Percentiles rank a stretch among this genome's conserved stretches.
These are phyloP conservation scores for Cladosporium sp. DNA, from an alignment of 2,329 filamentous ascomycete genomes.

Conservation along the genomic window DNA sequence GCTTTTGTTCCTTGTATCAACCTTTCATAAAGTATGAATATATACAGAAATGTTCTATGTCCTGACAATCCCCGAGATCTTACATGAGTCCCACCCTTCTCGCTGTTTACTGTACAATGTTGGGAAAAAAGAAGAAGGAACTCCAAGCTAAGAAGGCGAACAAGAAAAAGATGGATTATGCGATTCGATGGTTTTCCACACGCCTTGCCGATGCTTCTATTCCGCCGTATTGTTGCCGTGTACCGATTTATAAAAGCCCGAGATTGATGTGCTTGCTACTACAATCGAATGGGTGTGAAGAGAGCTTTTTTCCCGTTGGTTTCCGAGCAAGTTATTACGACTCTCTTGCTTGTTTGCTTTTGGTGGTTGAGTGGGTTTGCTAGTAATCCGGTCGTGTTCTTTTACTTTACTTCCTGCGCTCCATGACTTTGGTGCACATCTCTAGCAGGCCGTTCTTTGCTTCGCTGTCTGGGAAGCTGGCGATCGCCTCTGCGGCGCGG, in stretches of 20 bases:
- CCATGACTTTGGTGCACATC: constrained; percentile 91
- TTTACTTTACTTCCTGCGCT: constrained; percentile 69
- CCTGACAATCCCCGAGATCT: not conserved
- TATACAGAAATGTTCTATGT: not conserved
- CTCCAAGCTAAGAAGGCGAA: not conserved
- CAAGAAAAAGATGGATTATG: not conserved
- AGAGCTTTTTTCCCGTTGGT: not conserved
- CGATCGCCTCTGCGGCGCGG: constrained; percentile 82
- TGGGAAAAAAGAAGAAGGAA: not conserved
- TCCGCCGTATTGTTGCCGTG: not conserved
- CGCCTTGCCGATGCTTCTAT: not conserved
- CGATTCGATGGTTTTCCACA: not conserved
- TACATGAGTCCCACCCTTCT: not conserved
- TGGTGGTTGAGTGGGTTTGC: not conserved
- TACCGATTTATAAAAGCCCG: not conserved
- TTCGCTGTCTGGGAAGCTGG: constrained; percentile 85
- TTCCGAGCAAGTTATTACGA: not conserved
- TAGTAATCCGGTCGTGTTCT: no score
- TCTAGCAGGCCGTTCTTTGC: constrained; percentile 88
- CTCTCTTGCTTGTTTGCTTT: not conserved
- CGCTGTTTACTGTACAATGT: not conserved
- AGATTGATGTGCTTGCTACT: not conserved
- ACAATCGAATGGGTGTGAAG: not conserved
- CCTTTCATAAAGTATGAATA: not conserved
- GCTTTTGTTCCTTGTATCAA: not conserved